Evolutionary conservation across 192 early-diverging fungal species (phyloP).

Genomic region (Coemansia sp.): DNA sequence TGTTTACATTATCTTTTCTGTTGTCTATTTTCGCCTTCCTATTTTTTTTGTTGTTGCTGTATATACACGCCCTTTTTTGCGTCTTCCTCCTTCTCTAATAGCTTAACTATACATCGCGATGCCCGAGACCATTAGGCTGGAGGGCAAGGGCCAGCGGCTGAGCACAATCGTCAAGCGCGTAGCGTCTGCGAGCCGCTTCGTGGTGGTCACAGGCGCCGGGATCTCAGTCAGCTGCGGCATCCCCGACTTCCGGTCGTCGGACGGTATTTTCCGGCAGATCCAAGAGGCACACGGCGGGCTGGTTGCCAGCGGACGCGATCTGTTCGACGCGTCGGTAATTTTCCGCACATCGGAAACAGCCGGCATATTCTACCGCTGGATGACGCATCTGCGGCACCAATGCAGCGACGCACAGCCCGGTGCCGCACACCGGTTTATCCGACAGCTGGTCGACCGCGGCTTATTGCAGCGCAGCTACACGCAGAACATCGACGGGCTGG

Average conservation of each 20-base stretch:
- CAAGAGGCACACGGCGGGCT: constrained; percentile 70
- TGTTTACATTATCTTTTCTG: not conserved
- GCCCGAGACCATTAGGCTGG: constrained; percentile 37
- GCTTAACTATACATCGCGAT: constrained; percentile 3
- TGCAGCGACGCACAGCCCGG: constrained; percentile 73
- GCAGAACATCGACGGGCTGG: constrained; percentile 96
- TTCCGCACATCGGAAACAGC: constrained; percentile 72
- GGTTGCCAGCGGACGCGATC: constrained; percentile 77
- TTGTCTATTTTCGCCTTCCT: not conserved
- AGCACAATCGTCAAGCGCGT: constrained; percentile 33
- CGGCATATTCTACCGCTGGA: constrained; percentile 64
- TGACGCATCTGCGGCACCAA: constrained; percentile 79
- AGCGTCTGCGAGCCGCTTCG: constrained; percentile 35
- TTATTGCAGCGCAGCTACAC: constrained; percentile 89
- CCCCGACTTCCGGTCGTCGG: constrained; percentile 93
- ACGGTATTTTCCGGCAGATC: constrained; percentile 83
- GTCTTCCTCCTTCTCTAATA: not conserved
- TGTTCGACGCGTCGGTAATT: constrained; percentile 87
- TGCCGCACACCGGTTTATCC: constrained; percentile 81
- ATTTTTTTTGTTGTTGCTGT: not conserved
- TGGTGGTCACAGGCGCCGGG: constrained; percentile 79
- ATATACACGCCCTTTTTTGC: not conserved
- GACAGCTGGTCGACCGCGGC: constrained; percentile 67
- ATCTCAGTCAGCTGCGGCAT: constrained; percentile 94
- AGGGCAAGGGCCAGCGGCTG: constrained; percentile 13